Percentiles rank a stretch among this genome's conserved stretches.
phyloP scores from a whole-genome alignment of 768 basidiomycete species.

The Obba rivulosa region DNA sequence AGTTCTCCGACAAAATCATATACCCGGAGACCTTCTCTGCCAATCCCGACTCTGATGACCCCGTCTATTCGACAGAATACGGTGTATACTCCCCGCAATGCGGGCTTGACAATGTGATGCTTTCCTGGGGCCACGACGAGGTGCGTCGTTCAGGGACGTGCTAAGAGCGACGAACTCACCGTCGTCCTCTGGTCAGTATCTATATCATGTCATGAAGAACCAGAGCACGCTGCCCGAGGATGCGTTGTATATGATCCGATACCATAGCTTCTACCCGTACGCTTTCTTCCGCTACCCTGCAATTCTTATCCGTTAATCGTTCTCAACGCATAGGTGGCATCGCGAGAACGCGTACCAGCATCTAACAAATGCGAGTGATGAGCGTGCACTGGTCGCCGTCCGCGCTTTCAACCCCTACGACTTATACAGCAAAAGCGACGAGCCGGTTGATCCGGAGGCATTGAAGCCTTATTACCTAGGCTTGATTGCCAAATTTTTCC shows the following conservation, averaged over 20 bases:
- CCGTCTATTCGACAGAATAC: constrained; percentile 61
- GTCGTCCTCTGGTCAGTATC: constrained; percentile 44
- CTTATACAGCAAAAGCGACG: constrained; percentile 86
- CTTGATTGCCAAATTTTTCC: constrained; percentile 85
- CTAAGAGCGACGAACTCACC: not conserved
- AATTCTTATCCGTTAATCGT: not conserved
- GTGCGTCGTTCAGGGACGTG: constrained; percentile 30
- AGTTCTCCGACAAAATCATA: constrained; percentile 79
- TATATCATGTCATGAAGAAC: constrained; percentile 78
- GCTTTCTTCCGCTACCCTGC: constrained; percentile 14
- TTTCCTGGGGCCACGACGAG: constrained; percentile 92
- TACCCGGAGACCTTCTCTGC: constrained; percentile 72
- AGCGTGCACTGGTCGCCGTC: constrained; percentile 62
- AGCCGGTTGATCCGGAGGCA: constrained; percentile 51
- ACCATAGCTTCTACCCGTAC: constrained; percentile 89
- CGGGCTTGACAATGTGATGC: constrained; percentile 82
- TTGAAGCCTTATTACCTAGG: constrained; percentile 80
- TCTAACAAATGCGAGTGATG: constrained; percentile 70
- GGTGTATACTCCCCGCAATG: constrained; percentile 78
- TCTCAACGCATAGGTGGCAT: constrained; percentile 56
- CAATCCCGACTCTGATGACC: constrained; percentile 65
- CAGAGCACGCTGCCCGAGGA: constrained; percentile 78
- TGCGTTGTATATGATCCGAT: constrained; percentile 87
- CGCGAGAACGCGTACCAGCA: constrained; percentile 81
- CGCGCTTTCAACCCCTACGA: constrained; percentile 92